Conservation (phyloP, 768 basidiomycete genomes). For the Leccinum rimulosum region DNA sequence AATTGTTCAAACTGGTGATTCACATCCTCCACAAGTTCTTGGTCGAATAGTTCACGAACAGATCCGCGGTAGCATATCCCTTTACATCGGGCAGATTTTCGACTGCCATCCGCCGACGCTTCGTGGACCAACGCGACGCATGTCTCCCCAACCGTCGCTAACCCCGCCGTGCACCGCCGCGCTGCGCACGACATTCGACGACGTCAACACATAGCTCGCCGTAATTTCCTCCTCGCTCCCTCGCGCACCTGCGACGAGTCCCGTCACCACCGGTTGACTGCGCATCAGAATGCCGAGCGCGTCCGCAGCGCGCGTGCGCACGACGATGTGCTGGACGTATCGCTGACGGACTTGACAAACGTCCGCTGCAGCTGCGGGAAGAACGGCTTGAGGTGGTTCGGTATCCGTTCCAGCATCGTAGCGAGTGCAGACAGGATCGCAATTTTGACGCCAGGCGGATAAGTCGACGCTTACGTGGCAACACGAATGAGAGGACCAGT, state of each 20-base stretch:
- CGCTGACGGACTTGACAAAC: slow-evolving; percentile 90
- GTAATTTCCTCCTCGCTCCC: slow-evolving; percentile 69
- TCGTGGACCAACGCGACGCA: slow-evolving; percentile 76
- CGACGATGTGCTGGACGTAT: slow-evolving; percentile 71
- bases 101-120: slow-evolving; percentile 40
- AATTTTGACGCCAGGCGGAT: slow-evolving; percentile 90
- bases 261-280: slow-evolving; percentile 88
- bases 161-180: slow-evolving; percentile 63
- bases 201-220: slow-evolving; percentile 69
- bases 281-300: slow-evolving; percentile 88
- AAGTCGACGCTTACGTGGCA: slow-evolving; percentile 83
- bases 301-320: slow-evolving; percentile 80
- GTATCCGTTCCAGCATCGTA: slow-evolving; percentile 82
- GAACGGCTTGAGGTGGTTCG: slow-evolving; percentile 92
- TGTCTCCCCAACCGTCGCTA: slow-evolving; percentile 65
- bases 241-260: slow-evolving; percentile 64
- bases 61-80: slow-evolving; percentile 44
- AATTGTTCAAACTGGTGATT: neutral
- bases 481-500: slow-evolving; percentile 96
- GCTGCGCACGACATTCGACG: slow-evolving; percentile 71
- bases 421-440: slow-evolving; percentile 86
- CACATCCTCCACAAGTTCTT: slow-evolving; percentile 38
- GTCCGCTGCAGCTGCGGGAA: slow-evolving; percentile 97
- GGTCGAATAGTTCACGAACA: slow-evolving; percentile 44
- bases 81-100: slow-evolving; percentile 38